Evolutionary conservation across 768 basidiomycete genomes (phyloP).

Genomic region (Kwoniella heveanensis): DNA sequence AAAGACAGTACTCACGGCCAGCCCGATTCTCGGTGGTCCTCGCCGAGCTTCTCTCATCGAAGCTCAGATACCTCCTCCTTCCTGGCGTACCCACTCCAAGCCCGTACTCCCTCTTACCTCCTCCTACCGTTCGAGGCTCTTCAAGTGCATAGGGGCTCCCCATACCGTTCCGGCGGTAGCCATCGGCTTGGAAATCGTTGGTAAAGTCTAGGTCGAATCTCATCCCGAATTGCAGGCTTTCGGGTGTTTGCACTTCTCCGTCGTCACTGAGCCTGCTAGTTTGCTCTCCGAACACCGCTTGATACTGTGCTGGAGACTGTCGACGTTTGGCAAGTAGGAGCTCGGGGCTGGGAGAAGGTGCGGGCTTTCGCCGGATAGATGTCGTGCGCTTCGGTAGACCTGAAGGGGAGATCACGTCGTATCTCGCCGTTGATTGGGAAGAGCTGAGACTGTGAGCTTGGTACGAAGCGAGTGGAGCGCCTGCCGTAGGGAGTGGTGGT

Average conservation of each 20-base stretch:
- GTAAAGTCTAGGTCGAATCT: slow-evolving; percentile 24
- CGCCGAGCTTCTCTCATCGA: slow-evolving; percentile 6
- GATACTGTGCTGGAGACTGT: background rate
- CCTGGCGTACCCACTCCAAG: slow-evolving; percentile 10
- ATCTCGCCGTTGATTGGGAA: background rate
- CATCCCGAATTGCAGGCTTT: slow-evolving; percentile 27
- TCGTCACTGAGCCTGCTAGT: too few relatives aligned
- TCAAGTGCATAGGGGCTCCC: background rate
- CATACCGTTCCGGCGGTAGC: background rate
- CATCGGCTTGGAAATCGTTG: background rate
- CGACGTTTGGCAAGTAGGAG: background rate
- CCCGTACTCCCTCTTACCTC: background rate
- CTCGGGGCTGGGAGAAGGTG: slow-evolving; percentile 20
- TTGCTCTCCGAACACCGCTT: too few relatives aligned
- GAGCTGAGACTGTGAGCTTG: background rate
- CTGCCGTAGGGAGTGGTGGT: background rate
- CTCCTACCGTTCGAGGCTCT: background rate
- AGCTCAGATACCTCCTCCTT: slow-evolving; percentile 21
- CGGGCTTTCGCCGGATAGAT: slow-evolving; percentile 18
- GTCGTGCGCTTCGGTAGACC: background rate
- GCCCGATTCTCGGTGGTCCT: background rate
- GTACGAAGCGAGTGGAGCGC: background rate
- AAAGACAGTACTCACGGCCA: slow-evolving; percentile 13
- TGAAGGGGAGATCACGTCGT: background rate
- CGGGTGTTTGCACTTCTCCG: slow-evolving; percentile 21